Base-by-base conservation (phyloP, 345 rosid genomes). In the Hirschfeldia incana region DNA sequence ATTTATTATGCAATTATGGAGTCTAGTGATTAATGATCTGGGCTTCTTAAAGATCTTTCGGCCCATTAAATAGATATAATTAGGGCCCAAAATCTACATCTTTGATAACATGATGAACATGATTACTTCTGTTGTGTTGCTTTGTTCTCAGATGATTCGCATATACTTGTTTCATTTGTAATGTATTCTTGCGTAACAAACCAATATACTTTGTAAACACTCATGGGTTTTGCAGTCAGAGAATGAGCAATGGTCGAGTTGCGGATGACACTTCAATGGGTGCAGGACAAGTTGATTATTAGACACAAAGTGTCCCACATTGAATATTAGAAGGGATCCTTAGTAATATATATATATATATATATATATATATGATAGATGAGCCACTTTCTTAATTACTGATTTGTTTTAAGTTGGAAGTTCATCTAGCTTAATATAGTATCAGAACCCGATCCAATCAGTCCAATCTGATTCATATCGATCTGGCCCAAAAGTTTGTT, bases 251-350 rank as follows among this genome's bases (percentile, higher is more conserved):
- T 78, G 82, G 77, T 27, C 64, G 74, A 78, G 65, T 67, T 0
- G 78, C 57, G 27, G 78, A 78, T n/a, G 77, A 78, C n/a, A 73
- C 69, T 73, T 59, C 78, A 49, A 26, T 60, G 57, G 68, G 55
- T 39, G 72, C 71, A 39, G 77, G 65, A 39, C 32, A 26, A 78
- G 58, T 21, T 0, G 21, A 21, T 21, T 21, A 21, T 21, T 21
- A 21, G 21, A 21, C 21, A 21, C 21, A 21, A 21, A 21, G 21
- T 21, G n/a, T n/a, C n/a, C n/a, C n/a, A n/a, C n/a, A n/a, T n/a
- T n/a, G n/a, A n/a, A n/a, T n/a, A n/a, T n/a, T n/a, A n/a, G n/a
- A n/a, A n/a, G n/a, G n/a, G n/a, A n/a, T n/a, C n/a, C n/a, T n/a
- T n/a, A n/a, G n/a, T n/a, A n/a, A n/a, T n/a, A n/a, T n/a, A n/a